Evolutionary conservation across 306 rosid species (phyloP).

Genomic region (Hylodesmum podocarpum): DNA sequence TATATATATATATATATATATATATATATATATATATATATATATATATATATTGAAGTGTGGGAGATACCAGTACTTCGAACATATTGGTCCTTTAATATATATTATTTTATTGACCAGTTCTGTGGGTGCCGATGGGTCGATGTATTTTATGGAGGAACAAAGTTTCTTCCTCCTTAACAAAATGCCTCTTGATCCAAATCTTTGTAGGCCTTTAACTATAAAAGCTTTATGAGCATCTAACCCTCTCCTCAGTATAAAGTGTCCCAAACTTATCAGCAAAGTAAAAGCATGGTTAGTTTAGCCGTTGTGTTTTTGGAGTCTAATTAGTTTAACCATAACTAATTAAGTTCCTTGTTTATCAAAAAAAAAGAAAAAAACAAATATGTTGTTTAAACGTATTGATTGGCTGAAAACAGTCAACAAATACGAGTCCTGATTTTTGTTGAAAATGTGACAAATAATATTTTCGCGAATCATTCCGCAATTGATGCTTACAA

Average conservation of each 20-base stretch:
- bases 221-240: not conserved
- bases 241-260: not conserved
- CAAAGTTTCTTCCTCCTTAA: not conserved
- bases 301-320: not conserved
- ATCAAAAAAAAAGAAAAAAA: no score
- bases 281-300: not conserved
- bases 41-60: no score
- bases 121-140: no score
- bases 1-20: no score
- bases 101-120: no score
- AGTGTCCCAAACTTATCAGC: no score
- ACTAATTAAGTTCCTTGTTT: not conserved
- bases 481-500: not conserved
- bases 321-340: not conserved
- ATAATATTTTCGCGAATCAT: not conserved
- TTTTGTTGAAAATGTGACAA: not conserved
- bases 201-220: not conserved
- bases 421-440: not conserved
- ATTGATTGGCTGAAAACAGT: not conserved
- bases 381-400: no score
- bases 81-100: no score
- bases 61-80: no score
- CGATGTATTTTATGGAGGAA: no score
- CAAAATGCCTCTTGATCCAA: not conserved
- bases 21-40: no score